A percentile compares a stretch with the other conserved stretches of the same genome.
Conservation (phyloP, 2,329 filamentous ascomycete genomes). For the Monilinia laxa region DNA sequence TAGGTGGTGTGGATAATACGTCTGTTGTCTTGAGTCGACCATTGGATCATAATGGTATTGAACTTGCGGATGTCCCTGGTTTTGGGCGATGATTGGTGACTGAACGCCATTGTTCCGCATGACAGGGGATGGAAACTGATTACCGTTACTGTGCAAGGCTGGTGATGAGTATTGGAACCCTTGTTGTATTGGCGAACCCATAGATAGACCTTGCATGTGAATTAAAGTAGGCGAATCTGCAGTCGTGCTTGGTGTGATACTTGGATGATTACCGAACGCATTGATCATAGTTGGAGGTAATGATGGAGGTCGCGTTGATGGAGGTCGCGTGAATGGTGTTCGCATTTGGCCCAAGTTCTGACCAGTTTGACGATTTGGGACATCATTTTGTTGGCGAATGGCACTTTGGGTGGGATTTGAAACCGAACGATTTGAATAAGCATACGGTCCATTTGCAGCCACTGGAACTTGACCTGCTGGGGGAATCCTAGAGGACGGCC, state of each 20-base stretch:
- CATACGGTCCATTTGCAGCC: neutral
- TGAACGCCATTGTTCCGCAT: constrained; percentile 11
- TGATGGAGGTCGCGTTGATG: neutral
- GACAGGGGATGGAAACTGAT: constrained; percentile 1
- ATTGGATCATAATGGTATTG: neutral
- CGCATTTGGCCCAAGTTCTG: constrained; percentile 14
- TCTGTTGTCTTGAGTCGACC: constrained; percentile 20
- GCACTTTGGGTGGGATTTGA: neutral
- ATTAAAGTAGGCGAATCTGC: constrained; percentile 31
- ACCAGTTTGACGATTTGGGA: neutral
- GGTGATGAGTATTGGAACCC: constrained; percentile 23
- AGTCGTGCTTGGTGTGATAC: constrained; percentile 12
- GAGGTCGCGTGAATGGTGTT: constrained; percentile 5
- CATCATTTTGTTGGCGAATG: neutral
- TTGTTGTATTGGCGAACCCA: constrained; percentile 34
- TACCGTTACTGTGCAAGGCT: constrained; percentile 24
- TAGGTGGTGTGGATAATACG: constrained; percentile 25
- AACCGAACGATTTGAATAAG: neutral
- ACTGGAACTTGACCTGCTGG: neutral
- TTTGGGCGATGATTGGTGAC: constrained; percentile 4
- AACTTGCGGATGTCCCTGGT: constrained; percentile 3
- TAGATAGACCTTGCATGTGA: constrained; percentile 32
- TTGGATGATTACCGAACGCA: neutral
- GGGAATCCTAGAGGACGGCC: neutral
- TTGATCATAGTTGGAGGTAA: neutral